phyloP scores from a whole-genome alignment of 495 filamentous ascomycete species.

The Lophium mytilinum region DNA sequence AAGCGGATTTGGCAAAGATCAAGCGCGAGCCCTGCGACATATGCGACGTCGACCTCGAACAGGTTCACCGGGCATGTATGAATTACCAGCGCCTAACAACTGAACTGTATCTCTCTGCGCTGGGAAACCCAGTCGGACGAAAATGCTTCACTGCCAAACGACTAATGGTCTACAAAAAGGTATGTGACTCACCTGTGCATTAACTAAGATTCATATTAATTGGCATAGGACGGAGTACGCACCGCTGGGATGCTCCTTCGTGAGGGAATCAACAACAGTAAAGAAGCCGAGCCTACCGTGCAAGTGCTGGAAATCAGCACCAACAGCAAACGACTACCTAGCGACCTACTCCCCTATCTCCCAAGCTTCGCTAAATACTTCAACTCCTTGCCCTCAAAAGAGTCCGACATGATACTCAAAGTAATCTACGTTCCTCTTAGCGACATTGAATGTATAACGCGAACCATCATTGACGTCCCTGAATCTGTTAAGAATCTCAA shows the following conservation, averaged over 20 bases:
- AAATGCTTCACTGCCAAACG: slow-evolving; percentile 66
- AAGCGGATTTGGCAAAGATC: slow-evolving; percentile 82
- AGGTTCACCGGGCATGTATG: slow-evolving; percentile 72
- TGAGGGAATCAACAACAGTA: slow-evolving; percentile 51
- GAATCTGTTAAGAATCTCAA: slow-evolving; percentile 9
- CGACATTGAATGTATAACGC: slow-evolving; percentile 77
- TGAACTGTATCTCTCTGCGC: slow-evolving; percentile 63
- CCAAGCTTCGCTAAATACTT: slow-evolving; percentile 55
- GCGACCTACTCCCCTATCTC: slow-evolving; percentile 73
- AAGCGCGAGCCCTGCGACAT: slow-evolving; percentile 75
- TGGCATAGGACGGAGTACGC: slow-evolving; percentile 61
- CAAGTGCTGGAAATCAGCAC: slow-evolving; percentile 70
- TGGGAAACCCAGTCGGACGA: slow-evolving; percentile 68
- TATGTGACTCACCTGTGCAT: slow-evolving; percentile 20
- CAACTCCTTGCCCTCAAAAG: slow-evolving; percentile 45
- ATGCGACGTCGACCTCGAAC: slow-evolving; percentile 70
- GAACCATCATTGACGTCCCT: slow-evolving; percentile 54
- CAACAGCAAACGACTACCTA: slow-evolving; percentile 56
- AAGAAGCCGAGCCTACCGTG: slow-evolving; percentile 52
- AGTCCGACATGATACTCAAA: slow-evolving; percentile 53
- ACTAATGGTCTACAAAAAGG: slow-evolving; percentile 64
- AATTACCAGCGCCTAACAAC: slow-evolving; percentile 63
- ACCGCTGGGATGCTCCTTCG: slow-evolving; percentile 71
- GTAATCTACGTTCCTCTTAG: slow-evolving; percentile 54
- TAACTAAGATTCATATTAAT: not conserved